phyloP scores from a whole-genome alignment of 1,139 yeast species.

The Taiozyma sp. region DNA sequence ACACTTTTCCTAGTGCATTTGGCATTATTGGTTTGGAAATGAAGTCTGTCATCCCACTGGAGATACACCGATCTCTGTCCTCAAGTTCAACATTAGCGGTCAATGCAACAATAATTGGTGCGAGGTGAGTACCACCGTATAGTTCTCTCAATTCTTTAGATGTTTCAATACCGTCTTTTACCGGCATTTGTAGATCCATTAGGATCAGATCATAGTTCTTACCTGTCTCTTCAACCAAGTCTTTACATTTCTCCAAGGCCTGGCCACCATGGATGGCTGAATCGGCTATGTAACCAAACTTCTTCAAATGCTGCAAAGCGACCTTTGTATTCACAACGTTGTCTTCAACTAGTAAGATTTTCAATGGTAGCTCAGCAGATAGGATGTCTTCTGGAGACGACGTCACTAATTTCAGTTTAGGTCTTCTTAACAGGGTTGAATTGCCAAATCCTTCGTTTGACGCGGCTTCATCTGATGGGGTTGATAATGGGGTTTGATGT shows the following conservation, averaged over 20 bases:
- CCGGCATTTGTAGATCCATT: conserved; percentile 93
- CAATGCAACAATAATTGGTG: conserved; percentile 42
- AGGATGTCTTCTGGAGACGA: conserved; percentile 3
- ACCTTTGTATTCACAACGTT: conserved; percentile 85
- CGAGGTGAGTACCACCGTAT: conserved; percentile 28
- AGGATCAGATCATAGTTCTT: conserved; percentile 58
- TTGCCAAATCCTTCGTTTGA: neutral
- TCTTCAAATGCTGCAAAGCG: conserved; percentile 62
- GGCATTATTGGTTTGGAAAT: conserved; percentile 54
- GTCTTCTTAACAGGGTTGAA: neutral
- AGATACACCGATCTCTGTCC: conserved; percentile 43
- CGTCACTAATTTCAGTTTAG: conserved; percentile 2
- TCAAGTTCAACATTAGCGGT: conserved; percentile 59
- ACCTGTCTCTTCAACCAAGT: conserved; percentile 69
- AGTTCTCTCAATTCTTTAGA: conserved; percentile 79
- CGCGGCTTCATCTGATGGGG: neutral
- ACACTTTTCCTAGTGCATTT: conserved; percentile 35
- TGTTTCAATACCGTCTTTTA: conserved; percentile 87
- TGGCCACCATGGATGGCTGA: conserved; percentile 86
- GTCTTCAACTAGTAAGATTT: conserved; percentile 88
- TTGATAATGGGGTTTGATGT: neutral
- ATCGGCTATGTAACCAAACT: conserved; percentile 49
- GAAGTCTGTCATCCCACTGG: conserved; percentile 53
- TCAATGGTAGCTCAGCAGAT: conserved; percentile 35
- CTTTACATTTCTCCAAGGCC: conserved; percentile 83